phyloP scores from a whole-genome alignment of 1,284 basidiomycete species.

The Malassezia psittaci region DNA sequence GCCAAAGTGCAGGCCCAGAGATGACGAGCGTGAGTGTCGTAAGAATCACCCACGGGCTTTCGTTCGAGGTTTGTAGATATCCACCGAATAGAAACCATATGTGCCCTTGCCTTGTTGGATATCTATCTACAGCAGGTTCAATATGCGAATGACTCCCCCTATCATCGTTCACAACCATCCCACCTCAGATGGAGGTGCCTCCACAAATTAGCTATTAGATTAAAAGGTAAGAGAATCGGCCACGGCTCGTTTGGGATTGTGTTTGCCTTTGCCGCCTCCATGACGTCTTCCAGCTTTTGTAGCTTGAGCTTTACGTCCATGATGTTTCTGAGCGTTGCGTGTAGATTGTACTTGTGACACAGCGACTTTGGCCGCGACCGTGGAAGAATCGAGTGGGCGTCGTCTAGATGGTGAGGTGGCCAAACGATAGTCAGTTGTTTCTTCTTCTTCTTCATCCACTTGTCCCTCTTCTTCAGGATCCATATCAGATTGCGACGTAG shows the following conservation, averaged over 20 bases:
- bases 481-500: neutral
- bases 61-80: neutral
- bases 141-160: neutral
- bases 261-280: constrained; percentile 58
- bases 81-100: neutral
- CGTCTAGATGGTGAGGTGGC: constrained; percentile 52
- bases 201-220: neutral
- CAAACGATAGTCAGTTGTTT: neutral
- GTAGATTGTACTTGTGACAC: constrained; percentile 24
- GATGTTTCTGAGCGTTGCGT: constrained; percentile 26
- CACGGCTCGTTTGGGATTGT: constrained; percentile 4
- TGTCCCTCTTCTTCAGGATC: constrained; percentile 40
- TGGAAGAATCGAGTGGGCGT: constrained; percentile 10
- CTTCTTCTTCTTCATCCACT: constrained; percentile 12
- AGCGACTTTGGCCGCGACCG: constrained; percentile 21
- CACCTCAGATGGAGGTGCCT: neutral
- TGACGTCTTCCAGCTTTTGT: constrained; percentile 45
- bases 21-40: constrained; percentile 23
- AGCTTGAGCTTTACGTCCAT: constrained; percentile 26
- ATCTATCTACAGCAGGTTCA: neutral
- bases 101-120: neutral
- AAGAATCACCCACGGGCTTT: constrained; percentile 18
- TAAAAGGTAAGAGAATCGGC: constrained; percentile 11
- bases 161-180: neutral
- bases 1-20: constrained; percentile 31